Evolutionary conservation across 164 flowering plant species (phyloP), one percentile per base, ranked within the genome.

Genomic region (Liriodendron chinense): DNA sequence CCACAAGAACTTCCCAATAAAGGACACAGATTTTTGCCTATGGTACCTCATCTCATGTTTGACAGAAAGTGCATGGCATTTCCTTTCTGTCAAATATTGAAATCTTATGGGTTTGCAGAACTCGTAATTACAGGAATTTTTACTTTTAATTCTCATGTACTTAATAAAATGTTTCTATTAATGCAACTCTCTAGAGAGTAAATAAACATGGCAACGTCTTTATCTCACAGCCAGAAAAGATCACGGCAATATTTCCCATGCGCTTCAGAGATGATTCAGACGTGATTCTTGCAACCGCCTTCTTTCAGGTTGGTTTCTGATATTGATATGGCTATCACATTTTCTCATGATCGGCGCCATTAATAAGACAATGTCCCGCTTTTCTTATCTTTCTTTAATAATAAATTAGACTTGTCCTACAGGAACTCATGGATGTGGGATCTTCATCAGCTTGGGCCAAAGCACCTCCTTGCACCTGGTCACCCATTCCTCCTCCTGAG

Each of bases 401-500:
- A 9, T 9, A 73, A 47, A 68, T 34, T 47, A 48, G 13, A 14
- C 56, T 24, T 81, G 67, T 57, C 23, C 12, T 3, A 65, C 73
- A 93, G 98, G 96, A 90, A 88, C 92, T 93, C 59, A 82, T 82
- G 88, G 95, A 89, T 77, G 86, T 85, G 68, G 90, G 89, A 74
- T 85, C 85, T 72, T 85, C 85, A 56, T 63, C 84, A 76, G 78
- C 83, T 68, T 89, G 81, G 86, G 76, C 83, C 14, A 90, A 87
- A 74, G 97, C 85, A 80, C 98, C 97, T 64, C 85, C 82, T 43
- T 92, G 98, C 84, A 78, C 71, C 77, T 94, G 98, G 97, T 90
- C 98, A 68, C 92, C 98, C 3, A 88, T 94, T 79, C 98, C 98
- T 71, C 98, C 97, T 76, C 85, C 87, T 66, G 97, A 91, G 75